Percentiles rank a stretch among this genome's conserved stretches.
Conservation (phyloP, 163 green algal species). For the Scenedesmus sp. region DNA sequence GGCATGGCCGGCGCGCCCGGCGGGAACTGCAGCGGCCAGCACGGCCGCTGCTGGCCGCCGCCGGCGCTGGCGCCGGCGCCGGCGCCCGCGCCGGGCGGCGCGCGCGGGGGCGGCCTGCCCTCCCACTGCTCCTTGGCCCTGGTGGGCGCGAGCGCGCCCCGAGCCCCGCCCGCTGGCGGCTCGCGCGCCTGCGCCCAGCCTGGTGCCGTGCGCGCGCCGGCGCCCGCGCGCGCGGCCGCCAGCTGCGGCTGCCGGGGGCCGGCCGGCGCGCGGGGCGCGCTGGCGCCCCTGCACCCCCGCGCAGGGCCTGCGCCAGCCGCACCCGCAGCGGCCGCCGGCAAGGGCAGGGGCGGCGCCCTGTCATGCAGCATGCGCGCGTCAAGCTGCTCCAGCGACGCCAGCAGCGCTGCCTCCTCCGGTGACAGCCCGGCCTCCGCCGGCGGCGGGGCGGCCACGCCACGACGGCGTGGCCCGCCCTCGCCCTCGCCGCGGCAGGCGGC, state of each 20-base stretch:
- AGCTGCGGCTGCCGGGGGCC: background rate
- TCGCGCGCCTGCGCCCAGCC: no score
- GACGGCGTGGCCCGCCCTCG: no score
- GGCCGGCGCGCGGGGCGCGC: background rate
- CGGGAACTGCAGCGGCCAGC: no score
- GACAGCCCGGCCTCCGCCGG: background rate
- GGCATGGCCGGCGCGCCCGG: background rate
- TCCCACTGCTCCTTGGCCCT: no score
- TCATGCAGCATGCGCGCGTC: conserved; percentile 8
- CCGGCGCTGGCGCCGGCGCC: no score
- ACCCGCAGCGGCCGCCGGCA: background rate
- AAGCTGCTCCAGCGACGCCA: conserved; percentile 24
- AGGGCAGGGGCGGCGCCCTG: background rate
- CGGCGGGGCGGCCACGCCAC: background rate
- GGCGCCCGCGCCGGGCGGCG: no score
- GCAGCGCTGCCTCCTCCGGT: conserved; percentile 19
- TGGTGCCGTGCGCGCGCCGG: conserved; percentile 2
- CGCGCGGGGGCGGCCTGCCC: no score
- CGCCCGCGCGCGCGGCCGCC: background rate
- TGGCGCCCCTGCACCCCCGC: conserved; percentile 21
- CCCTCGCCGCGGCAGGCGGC: conserved; percentile 3
- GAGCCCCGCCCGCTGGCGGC: no score
- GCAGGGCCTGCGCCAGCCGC: background rate
- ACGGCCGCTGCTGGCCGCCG: conserved; percentile 1
- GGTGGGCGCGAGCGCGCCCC: no score